Base-by-base conservation (phyloP, 2,329 filamentous ascomycete genomes). In the Cercospora janseana region DNA sequence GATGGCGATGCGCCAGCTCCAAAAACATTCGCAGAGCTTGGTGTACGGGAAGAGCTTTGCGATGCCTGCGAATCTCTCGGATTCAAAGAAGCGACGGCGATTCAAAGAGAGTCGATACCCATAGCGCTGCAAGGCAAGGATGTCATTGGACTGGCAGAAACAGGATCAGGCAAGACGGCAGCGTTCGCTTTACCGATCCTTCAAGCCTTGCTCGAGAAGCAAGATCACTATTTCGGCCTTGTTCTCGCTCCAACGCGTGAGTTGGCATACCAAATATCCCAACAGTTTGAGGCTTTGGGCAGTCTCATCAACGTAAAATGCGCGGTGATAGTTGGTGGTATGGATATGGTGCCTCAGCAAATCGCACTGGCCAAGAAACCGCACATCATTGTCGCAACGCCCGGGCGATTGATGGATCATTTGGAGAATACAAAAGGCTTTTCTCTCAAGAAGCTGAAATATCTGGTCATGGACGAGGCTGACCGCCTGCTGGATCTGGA, bases 401-500 rank as follows among this genome's bases (percentile, higher is more conserved):
- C 92, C 0, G 92, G 91, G 45, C 82, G 92, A 49, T 74, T 96
- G 16, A 76, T 96, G 4, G 93, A 97, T 63, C 93, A 98, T 62
- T 75, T 97, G 6, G 90, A 97, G 68, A 95, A 95, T 71, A 98
- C 93, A 2, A 96, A 95, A 70, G 92, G 93, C 8, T 97, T 98
- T 71, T 91, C 86, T 1, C 74, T 97, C 41, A 81, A 86, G 23
- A 79, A 80, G 3, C 75, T 96, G 28, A 91, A 91, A 65, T 95
- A 92, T 65, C 76, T 97, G 3, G 91, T 96, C 55, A 90, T 97
- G 81, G 92, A 96, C 65, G 92, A 96, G 72, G 92, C 92, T 18
- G 92, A 97, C 69, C 79, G 91, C 51, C 78, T 97, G 7, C 80
- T 97, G 1, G 93, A 98, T 66, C 84, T 96, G 67, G 91, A 96